Conservation (phyloP, 768 basidiomycete genomes). For the Leccinum imitatum region DNA sequence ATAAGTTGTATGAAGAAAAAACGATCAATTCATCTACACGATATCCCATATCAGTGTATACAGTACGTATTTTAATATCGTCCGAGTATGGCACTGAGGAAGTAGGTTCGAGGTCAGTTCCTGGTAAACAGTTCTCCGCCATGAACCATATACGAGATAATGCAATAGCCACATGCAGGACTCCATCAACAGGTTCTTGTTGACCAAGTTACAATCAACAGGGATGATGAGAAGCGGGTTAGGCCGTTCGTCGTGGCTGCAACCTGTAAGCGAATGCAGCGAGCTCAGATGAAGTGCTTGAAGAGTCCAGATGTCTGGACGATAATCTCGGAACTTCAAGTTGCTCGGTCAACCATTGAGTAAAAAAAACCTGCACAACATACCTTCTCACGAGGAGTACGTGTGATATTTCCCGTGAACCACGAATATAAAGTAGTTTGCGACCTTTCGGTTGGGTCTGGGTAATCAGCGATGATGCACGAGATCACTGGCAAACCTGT, state of each 20-base stretch:
- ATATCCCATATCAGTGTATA: slow-evolving; percentile 1
- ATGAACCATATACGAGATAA: background rate
- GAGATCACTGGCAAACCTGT: background rate
- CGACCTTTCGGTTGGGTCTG: background rate
- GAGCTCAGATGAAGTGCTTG: background rate
- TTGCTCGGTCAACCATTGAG: background rate
- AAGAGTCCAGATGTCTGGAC: background rate
- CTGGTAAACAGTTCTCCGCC: no score
- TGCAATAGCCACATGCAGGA: background rate
- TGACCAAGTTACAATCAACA: background rate
- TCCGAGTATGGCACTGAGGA: background rate
- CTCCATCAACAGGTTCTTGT: background rate
- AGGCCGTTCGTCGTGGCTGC: background rate
- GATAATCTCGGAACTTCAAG: background rate
- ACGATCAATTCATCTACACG: background rate
- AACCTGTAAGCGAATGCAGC: background rate
- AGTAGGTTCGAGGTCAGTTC: background rate
- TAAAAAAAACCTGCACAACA: background rate
- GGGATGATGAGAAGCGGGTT: background rate
- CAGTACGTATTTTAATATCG: background rate
- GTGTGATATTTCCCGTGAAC: background rate
- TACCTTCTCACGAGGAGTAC: background rate
- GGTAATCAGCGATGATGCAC: background rate
- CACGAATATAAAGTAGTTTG: background rate
- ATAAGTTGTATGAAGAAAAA: background rate